Evolutionary conservation across 768 basidiomycete genomes (phyloP), one percentile per base, ranked within the genome.

Genomic region (Xerocomus spinulosus): DNA sequence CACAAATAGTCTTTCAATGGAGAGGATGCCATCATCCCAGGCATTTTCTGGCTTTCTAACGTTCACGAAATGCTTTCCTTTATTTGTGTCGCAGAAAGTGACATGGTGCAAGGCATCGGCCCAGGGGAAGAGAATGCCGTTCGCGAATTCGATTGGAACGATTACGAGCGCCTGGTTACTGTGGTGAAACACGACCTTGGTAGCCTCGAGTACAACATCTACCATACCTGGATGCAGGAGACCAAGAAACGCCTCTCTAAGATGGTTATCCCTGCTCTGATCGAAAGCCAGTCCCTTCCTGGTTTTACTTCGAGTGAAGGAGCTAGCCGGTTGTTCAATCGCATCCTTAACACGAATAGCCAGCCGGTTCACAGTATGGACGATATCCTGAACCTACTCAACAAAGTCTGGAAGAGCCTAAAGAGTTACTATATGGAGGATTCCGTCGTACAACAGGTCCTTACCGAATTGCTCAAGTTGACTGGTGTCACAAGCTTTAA

Each of bases 371-470:
- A 77, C 67, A 91, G 83, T 63, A 98, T 98, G 95, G 96, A 99
- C 69, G 94, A 99, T 63, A 92, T 99, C 50, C 74, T 99, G 50
- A 93, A 92, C 69, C 73, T 99, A 54, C 73, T 99, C 58, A 98
- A 96, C 75, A 95, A 96, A 70, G 91, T 98, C 17, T 96, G 90
- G 90, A 93, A 92, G 76, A 91, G 90, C 61, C 72, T 99, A 71
- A 97, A 96, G 79, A 92, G 90, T 67, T 99, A 94, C 66, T 97
- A 94, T 64, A 87, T 96, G 84, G 96, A 99, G 68, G 92, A 97
- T 64, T 86, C 87, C 23, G 93, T 99, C 40, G 84, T 95, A 36
- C 92, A 95, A 56, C 96, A 98, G 66, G 92, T 93, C 36, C 74
- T 93, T 53, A 95, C 91, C 8, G 96, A 99, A 68, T 76, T 98